phyloP scores from a whole-genome alignment of 805 yeast genomes.

The Nakazawaea wickerhamii region DNA sequence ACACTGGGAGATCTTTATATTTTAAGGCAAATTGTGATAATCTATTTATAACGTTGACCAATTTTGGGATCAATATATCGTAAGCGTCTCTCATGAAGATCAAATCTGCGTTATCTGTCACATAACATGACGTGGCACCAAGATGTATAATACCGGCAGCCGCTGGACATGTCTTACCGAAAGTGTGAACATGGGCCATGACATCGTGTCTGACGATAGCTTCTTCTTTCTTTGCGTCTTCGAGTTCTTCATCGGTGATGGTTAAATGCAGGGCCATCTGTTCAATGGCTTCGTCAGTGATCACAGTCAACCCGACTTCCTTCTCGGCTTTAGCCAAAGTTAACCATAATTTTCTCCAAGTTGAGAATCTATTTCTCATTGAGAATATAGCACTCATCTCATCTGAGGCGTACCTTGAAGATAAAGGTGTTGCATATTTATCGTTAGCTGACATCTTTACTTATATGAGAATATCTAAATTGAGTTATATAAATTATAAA shows the following conservation, averaged over 20 bases:
- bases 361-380: conserved; percentile 86
- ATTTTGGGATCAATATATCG: conserved; percentile 87
- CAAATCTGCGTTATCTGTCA: conserved; percentile 96
- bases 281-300: conserved; percentile 86
- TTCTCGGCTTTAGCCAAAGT: conserved; percentile 94
- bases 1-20: conserved; percentile 92
- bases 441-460: conserved; percentile 44
- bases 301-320: conserved; percentile 77
- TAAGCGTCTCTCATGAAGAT: conserved; percentile 95
- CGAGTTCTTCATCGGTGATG: conserved; percentile 91
- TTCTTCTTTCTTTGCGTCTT: conserved; percentile 84
- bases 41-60: conserved; percentile 93
- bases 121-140: conserved; percentile 97
- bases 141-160: conserved; percentile 98
- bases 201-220: conserved; percentile 98
- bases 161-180: conserved; percentile 86
- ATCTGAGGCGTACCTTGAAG: conserved; percentile 95
- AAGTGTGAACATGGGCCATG: conserved; percentile 98
- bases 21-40: conserved; percentile 81
- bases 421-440: conserved; percentile 84
- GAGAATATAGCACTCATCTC: conserved; percentile 96
- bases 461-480: conserved; percentile 1
- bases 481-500: conserved; percentile 8
- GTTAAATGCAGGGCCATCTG: conserved; percentile 74
- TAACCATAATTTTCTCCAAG: conserved; percentile 98